phyloP scores from a whole-genome alignment of 106 monocot genomes.

The Dendrobium chrysotoxum region DNA sequence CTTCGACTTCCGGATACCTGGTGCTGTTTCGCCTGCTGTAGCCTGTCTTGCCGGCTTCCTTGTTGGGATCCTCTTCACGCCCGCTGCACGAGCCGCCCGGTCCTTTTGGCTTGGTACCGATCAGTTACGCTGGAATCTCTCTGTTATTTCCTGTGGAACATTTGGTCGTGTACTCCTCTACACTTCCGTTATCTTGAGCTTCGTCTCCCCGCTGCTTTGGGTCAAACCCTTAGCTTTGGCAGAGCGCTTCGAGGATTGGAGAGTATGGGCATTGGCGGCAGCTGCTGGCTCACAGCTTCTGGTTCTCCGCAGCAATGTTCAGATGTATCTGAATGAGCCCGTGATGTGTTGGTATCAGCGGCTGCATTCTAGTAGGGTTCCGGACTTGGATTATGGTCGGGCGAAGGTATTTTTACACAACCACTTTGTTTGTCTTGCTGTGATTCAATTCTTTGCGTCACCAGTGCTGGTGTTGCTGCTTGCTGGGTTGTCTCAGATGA shows the following conservation, averaged over 20 bases:
- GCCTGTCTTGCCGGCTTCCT: conserved; percentile 28
- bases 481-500: conserved; percentile 49
- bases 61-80: conserved; percentile 33
- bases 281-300: conserved; percentile 42
- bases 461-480: conserved; percentile 50
- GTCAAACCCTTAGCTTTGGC: conserved; percentile 18
- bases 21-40: not conserved
- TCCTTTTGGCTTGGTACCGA: conserved; percentile 90
- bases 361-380: conserved; percentile 45
- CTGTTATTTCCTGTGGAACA: conserved; percentile 48
- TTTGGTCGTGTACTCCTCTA: conserved; percentile 25
- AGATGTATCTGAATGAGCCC: conserved; percentile 84
- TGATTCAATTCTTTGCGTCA: conserved; percentile 67
- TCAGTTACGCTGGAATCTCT: conserved; percentile 66
- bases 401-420: conserved; percentile 92
- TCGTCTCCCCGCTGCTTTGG: conserved; percentile 33
- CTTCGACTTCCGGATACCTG: conserved; percentile 30
- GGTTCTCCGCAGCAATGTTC: conserved; percentile 47
- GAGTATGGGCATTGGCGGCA: conserved; percentile 27
- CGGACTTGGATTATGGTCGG: conserved; percentile 69
- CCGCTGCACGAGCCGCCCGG: conserved; percentile 42
- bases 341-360: conserved; percentile 93
- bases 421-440: conserved; percentile 57
- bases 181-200: conserved; percentile 20
- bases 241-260: not conserved